Evolutionary conservation across 805 yeast species (phyloP), one percentile per base, ranked within the genome.

Genomic region (Metschnikowia lachancei): DNA sequence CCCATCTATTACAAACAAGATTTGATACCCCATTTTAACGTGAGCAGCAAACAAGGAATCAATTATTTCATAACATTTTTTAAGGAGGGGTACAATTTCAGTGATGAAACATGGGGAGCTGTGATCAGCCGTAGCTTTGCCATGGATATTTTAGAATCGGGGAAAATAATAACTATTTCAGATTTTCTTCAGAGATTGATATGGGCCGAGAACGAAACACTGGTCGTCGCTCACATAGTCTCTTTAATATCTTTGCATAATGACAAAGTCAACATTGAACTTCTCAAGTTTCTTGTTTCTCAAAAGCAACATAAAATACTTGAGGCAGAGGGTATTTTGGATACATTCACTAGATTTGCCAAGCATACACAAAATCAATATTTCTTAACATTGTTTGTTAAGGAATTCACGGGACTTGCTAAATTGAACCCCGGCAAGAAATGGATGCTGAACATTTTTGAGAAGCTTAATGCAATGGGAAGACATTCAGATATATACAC

Each of bases 1-100:
- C 24, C 29, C n/a, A 24, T 22, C 10, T 39, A 29, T 16, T 58
- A 51, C 30, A 54, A 55, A 33, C 30, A 58, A 12, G 62, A 70
- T 53, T 56, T 72, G 46, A 54, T 61, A 10, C 41, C 60, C 12
- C 48, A 64, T 19, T 57, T 71, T 38, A 64, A 54, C 34, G 55
- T 65, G 5, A 60, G 65, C 46, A 59, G 59, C 35, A 43, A 60
- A 0, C 35, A 50, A 1, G 75, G 74, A 2, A 39, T 50, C 2
- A 44, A 46, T 8, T 50, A 47, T 42, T 72, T 72, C 42, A 35
- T 66, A 4, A 58, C 58, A 11, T 48, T 49, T 4, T 67, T 69
- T 49, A 49, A 51, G 10, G 58, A 59, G n/a, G 73, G 73, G 0
- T 60, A 57, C 32, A 57, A 57, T 7, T 72, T 72, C 54, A 59